Conservation (phyloP, 352 stramenopile genomes). For the Globisporangium takayamanum region DNA sequence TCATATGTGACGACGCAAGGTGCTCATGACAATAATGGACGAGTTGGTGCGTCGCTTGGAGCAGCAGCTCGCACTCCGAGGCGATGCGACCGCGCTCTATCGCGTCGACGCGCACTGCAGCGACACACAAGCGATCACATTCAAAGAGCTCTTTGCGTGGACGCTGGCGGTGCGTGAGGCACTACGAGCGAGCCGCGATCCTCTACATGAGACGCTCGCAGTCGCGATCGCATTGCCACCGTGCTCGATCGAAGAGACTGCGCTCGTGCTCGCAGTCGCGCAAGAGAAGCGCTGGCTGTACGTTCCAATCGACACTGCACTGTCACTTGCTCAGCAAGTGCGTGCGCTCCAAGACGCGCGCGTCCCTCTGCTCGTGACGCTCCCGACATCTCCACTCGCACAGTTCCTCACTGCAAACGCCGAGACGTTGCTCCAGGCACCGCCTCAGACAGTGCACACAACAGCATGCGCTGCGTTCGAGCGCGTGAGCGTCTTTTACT, state of each 20-base stretch:
- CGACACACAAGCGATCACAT: neutral
- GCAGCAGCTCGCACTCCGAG: neutral
- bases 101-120: neutral
- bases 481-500: constrained; percentile 16
- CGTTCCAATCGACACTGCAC: constrained; percentile 34
- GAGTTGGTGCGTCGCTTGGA: neutral
- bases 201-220: neutral
- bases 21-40: neutral
- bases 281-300: constrained; percentile 29
- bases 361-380: constrained; percentile 27
- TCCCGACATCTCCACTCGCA: constrained; percentile 14
- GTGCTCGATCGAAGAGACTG: constrained; percentile 46
- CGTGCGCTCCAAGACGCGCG: constrained; percentile 18
- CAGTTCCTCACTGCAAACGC: constrained; percentile 11
- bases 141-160: neutral
- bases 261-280: constrained; percentile 27
- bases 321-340: constrained; percentile 24
- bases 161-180: neutral
- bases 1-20: neutral
- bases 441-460: neutral
- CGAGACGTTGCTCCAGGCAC: neutral
- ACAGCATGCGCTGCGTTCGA: constrained; percentile 10
- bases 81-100: neutral
- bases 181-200: neutral
- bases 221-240: constrained; percentile 35